phyloP scores from a whole-genome alignment of 306 rosid genomes.

The Dryas octopetala region DNA sequence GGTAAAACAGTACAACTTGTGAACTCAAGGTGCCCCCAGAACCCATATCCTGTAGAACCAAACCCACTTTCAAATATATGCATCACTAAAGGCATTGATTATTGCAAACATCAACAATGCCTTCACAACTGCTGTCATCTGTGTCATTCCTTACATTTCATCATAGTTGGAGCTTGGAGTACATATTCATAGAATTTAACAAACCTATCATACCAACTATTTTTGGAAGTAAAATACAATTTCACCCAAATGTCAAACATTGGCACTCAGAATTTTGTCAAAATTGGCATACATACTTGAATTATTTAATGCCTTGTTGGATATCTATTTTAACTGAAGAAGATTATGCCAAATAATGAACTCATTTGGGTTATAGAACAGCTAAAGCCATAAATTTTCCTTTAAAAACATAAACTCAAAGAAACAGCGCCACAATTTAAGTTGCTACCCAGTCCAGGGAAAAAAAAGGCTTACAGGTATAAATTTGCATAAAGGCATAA shows the following conservation, averaged over 20 bases:
- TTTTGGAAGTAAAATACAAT: background rate
- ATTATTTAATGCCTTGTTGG: background rate
- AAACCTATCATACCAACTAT: background rate
- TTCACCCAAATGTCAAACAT: background rate
- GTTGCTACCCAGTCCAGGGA: background rate
- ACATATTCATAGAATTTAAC: background rate
- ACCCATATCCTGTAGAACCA: background rate
- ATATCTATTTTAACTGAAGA: background rate
- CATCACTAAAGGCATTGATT: background rate
- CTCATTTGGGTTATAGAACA: background rate
- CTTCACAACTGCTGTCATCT: constrained; percentile 1
- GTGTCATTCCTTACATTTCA: background rate
- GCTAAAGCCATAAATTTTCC: background rate
- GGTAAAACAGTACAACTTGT: background rate
- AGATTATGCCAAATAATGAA: background rate
- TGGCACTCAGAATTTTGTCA: background rate
- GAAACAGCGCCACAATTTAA: background rate
- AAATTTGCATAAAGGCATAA: background rate
- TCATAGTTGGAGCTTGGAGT: background rate
- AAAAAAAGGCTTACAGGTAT: background rate
- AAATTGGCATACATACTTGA: background rate
- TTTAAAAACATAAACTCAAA: background rate
- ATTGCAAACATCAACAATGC: background rate
- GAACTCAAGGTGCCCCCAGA: background rate
- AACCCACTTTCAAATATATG: background rate